These are phyloP conservation scores for Solanum etuberosum DNA, from an alignment of 257 asterid species.

Conservation along the genomic window DNA sequence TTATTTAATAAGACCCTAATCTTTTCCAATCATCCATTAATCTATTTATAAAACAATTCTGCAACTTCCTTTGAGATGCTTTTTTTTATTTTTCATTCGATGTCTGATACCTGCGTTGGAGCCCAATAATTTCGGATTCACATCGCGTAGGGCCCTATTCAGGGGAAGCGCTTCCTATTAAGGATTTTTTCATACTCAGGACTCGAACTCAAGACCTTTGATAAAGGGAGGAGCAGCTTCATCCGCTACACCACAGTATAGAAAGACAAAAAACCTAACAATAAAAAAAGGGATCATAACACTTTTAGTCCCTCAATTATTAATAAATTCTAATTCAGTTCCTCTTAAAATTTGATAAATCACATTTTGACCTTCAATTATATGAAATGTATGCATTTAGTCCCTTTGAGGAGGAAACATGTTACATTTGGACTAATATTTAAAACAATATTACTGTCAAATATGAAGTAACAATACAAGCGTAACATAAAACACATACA, in stretches of 20 bases:
- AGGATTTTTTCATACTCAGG: rapidly evolving
- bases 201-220: rapidly evolving
- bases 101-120: too few relatives aligned
- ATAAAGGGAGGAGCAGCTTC: rapidly evolving
- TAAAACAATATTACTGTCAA: background rate
- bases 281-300: background rate
- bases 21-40: background rate
- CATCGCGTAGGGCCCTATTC: too few relatives aligned
- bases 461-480: background rate
- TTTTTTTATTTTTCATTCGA: rapidly evolving
- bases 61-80: background rate
- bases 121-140: rapidly evolving
- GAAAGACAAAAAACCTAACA: background rate
- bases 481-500: background rate
- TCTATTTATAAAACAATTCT: background rate
- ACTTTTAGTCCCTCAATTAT: background rate
- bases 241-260: background rate
- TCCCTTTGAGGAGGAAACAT: background rate
- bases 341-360: background rate
- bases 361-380: background rate
- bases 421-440: background rate
- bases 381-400: background rate
- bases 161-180: too few relatives aligned
- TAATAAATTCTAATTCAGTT: background rate
- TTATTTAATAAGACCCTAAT: background rate